These are phyloP conservation scores for Periconia sp. DNA, from an alignment of 2,329 filamentous ascomycete genomes.

Conservation along the genomic window DNA sequence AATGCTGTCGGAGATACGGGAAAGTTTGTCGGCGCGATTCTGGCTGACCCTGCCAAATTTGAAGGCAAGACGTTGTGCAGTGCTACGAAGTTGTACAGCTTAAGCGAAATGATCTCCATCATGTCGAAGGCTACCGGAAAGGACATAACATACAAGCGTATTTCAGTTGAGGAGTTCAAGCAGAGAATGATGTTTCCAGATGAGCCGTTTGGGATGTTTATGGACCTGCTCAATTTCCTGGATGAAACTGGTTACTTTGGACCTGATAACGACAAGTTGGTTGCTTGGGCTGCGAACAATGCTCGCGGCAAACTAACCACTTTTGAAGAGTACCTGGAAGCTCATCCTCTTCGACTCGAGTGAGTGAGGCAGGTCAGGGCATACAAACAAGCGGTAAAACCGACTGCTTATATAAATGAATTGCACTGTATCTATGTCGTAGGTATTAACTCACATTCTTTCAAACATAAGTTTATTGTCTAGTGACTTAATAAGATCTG, in stretches of 20 bases:
- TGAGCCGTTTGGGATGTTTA: background rate
- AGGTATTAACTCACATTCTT: too few relatives aligned
- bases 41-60: conserved; percentile 10
- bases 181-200: too few relatives aligned
- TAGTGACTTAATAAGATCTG: too few relatives aligned
- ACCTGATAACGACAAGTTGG: background rate
- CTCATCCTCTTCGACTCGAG: background rate
- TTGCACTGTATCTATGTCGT: too few relatives aligned
- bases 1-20: conserved; percentile 17
- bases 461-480: too few relatives aligned
- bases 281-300: background rate
- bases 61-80: conserved; percentile 9
- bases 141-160: background rate
- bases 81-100: conserved; percentile 8
- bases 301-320: background rate
- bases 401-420: too few relatives aligned
- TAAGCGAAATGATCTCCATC: conserved; percentile 1
- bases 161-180: too few relatives aligned
- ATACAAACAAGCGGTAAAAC: too few relatives aligned
- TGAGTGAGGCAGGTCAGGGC: too few relatives aligned
- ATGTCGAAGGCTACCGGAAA: conserved; percentile 1
- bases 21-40: conserved; percentile 16
- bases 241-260: too few relatives aligned
- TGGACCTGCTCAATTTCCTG: too few relatives aligned
- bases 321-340: background rate